Conservation (phyloP, 2,329 filamentous ascomycete genomes). For the Aspergillus udagawae region DNA sequence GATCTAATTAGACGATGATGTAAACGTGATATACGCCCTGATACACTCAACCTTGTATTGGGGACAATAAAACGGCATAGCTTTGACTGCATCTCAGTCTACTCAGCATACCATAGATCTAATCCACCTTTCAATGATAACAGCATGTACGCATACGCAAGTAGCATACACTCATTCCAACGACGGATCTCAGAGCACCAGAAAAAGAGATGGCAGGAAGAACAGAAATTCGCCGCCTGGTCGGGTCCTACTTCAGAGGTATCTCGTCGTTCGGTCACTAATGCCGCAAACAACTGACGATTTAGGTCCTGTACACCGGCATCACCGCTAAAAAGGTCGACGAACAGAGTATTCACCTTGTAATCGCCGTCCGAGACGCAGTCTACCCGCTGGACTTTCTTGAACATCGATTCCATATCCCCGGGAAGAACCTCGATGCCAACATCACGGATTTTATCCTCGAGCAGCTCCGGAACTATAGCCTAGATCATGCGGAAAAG, state of each 20-base stretch:
- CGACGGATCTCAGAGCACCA: background rate
- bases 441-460: conserved; percentile 59
- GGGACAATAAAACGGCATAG: background rate
- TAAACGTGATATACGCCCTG: background rate
- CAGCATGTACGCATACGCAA: background rate
- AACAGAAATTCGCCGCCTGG: background rate
- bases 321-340: background rate
- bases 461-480: conserved; percentile 54
- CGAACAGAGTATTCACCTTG: conserved; percentile 47
- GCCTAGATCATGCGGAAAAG: conserved; percentile 64
- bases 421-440: conserved; percentile 37
- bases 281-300: background rate
- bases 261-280: background rate
- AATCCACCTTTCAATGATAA: no score
- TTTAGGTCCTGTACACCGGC: background rate
- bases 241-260: background rate
- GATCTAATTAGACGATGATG: background rate
- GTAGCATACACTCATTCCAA: background rate
- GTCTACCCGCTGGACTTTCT: conserved; percentile 72
- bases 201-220: background rate
- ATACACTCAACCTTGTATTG: background rate
- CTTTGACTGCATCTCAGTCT: background rate
- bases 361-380: conserved; percentile 68
- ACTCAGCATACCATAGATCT: no score
- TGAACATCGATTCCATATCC: conserved; percentile 50